Base-by-base conservation (phyloP, 129 eudicot genomes). In the Saposhnikovia divaricata region DNA sequence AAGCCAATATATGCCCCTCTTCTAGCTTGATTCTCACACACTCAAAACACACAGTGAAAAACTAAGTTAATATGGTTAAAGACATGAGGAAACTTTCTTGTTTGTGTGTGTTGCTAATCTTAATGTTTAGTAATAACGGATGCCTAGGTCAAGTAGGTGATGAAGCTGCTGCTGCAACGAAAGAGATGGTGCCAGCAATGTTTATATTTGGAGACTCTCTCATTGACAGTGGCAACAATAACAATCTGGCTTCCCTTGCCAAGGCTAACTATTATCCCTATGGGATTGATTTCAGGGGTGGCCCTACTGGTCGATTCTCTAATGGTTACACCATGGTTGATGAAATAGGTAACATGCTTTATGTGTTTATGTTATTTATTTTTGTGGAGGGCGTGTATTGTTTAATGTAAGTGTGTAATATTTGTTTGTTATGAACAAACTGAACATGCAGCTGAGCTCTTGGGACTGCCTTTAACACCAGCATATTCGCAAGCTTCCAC, bases 251-350 rank as follows among this genome's bases (percentile, higher is more conserved):
- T 59, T 91, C 98, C 51, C 80, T 91, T 55, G 98, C 98, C 0
- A 93, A 91, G 86, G 98, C 98, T 18, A 91, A 93, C 75, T 93
- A 93, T 74, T 88, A 70, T 72, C 98, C 98, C 87, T 93, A 93
- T 48, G 98, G 98, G 9, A 93, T 93, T 48, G 97, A 91, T 81
- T 93, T 93, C 82, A 28, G 81, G 14, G 90, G 87, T 43, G 97
- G 97, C 42, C 86, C 98, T 2, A 91, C 98, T 4, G 97, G 98
- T 23, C 86, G 97, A 19, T 93, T 93, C 83, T 91, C 90, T 76
- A 93, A 93, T 79, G 98, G 97, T 47, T 88, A 87, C 90, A 91
- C 98, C 84, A 91, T 91, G 88, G 94, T 91, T 79, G 98, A 93
- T 82, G 80, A 88, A 83, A 89, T 93, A 45, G 97, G 98, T 93